Evolutionary conservation across 140 eudicot species (phyloP), one percentile per base, ranked within the genome.

Genomic region (Anethum foeniculum): DNA sequence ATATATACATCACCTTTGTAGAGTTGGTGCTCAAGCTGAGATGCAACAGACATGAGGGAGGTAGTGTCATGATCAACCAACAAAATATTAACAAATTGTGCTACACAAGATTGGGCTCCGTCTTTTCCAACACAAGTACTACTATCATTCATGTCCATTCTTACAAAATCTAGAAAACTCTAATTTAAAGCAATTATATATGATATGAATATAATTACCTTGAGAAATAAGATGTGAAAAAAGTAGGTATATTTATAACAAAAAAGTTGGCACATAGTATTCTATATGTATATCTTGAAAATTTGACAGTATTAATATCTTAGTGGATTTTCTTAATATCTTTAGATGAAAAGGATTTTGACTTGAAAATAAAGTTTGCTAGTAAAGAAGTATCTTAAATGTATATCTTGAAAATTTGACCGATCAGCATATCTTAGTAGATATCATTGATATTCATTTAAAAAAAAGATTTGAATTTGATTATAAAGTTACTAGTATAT

Each of bases 61-160:
- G 39, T 46, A 18, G 51, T 76, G 54, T 90, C 82, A 23, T 85
- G 58, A 72, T 86, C 95, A 25, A 88, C 80, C 80, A 90, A 65
- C 72, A 90, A 75, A 38, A 90, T 81, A 11, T 81, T 79, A 58
- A 83, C 73, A 18, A 85, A 87, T n/a, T 72, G 34, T 14, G 81
- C 75, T 12, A 27, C 0, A 14, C 75, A 38, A 34, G 84, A 84
- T 13, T 74, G 13, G 48, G 25, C 71, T 25, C 8, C 34, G 2
- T 7, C 23, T 3, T 74, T 44, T 43, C 7, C n/a, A 4, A 4
- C 21, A 8, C 3, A 23, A 3, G 4, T 2, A 15, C 23, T n/a
- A 25, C 0, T 4, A 4, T 0, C 7, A 13, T 75, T n/a, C 56
- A 74, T 2, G 2, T 43, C 19, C 56, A 74, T 74, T 23, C 6